phyloP scores from a whole-genome alignment of 768 basidiomycete species.

The Phanerodontia chrysosporium region DNA sequence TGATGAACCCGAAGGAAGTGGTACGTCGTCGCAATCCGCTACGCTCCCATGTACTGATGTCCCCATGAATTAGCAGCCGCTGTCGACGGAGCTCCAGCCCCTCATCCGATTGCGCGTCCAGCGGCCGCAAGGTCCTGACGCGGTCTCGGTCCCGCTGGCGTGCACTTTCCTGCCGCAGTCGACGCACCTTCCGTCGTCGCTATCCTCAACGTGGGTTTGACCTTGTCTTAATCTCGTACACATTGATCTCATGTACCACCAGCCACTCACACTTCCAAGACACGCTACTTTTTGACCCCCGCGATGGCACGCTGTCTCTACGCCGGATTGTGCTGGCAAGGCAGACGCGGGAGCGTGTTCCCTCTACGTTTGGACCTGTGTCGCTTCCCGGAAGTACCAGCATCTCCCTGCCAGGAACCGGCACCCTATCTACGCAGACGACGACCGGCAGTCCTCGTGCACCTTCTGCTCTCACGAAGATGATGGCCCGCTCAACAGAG shows the following conservation, averaged over 20 bases:
- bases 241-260: no score
- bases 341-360: constrained; percentile 20
- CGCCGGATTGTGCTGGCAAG: constrained; percentile 47
- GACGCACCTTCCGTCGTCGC: constrained; percentile 34
- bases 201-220: constrained; percentile 2
- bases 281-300: constrained; percentile 62
- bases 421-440: constrained; percentile 35
- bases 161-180: constrained; percentile 48
- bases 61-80: constrained; percentile 35
- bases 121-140: constrained; percentile 21
- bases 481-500: constrained; percentile 33
- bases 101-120: constrained; percentile 47
- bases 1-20: constrained; percentile 49
- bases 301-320: constrained; percentile 50
- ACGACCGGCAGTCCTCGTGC: constrained; percentile 24
- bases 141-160: constrained; percentile 39
- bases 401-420: constrained; percentile 55
- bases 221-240: no score
- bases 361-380: constrained; percentile 24
- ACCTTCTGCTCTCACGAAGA: constrained; percentile 32
- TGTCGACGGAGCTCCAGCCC: constrained; percentile 51
- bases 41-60: background rate
- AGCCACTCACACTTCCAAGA: constrained; percentile 49
- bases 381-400: constrained; percentile 43
- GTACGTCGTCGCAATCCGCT: constrained; percentile 29